Conservation (phyloP, 2,329 filamentous ascomycete species). For the Lasiodiplodia citricola region DNA sequence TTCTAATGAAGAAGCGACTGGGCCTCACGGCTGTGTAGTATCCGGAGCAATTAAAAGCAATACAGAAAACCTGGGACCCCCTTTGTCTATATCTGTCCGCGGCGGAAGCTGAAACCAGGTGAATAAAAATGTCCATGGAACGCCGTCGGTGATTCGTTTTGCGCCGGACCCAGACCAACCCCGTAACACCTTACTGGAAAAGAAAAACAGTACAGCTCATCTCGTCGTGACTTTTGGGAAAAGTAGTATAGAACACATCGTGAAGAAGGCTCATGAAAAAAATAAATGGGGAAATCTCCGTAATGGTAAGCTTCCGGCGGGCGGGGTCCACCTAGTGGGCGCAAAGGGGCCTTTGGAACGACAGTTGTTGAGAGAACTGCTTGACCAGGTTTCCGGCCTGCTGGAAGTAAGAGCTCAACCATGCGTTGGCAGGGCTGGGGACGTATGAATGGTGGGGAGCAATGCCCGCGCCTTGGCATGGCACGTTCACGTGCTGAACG, state of each 20-base stretch:
- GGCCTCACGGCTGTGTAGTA: neutral
- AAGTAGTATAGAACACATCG: slow-evolving; percentile 38
- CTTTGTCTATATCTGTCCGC: slow-evolving; percentile 19
- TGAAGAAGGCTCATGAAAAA: slow-evolving; percentile 35
- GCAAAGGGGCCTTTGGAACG: slow-evolving; percentile 46
- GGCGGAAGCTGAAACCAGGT: neutral
- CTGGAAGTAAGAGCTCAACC: slow-evolving; percentile 48
- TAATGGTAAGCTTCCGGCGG: slow-evolving; percentile 9
- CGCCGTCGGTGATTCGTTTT: slow-evolving; percentile 21
- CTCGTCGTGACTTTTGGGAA: slow-evolving; percentile 45
- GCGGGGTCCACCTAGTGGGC: slow-evolving; percentile 38
- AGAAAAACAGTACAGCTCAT: slow-evolving; percentile 35
- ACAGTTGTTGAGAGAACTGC: slow-evolving; percentile 38
- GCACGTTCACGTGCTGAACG: slow-evolving; percentile 5
- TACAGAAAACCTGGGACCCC: slow-evolving; percentile 8
- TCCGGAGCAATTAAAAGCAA: slow-evolving; percentile 18
- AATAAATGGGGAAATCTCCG: slow-evolving; percentile 29
- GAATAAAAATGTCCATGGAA: slow-evolving; percentile 3
- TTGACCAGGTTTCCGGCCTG: slow-evolving; percentile 46
- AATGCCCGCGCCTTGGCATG: slow-evolving; percentile 17
- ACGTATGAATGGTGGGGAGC: slow-evolving; percentile 42
- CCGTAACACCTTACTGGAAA: slow-evolving; percentile 27
- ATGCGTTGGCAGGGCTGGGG: slow-evolving; percentile 41
- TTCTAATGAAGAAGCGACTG: slow-evolving; percentile 17
- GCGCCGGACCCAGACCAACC: slow-evolving; percentile 17